These are phyloP conservation scores for Xylariaceae sp. DNA, from an alignment of 2,329 filamentous ascomycete genomes.

Conservation along the genomic window DNA sequence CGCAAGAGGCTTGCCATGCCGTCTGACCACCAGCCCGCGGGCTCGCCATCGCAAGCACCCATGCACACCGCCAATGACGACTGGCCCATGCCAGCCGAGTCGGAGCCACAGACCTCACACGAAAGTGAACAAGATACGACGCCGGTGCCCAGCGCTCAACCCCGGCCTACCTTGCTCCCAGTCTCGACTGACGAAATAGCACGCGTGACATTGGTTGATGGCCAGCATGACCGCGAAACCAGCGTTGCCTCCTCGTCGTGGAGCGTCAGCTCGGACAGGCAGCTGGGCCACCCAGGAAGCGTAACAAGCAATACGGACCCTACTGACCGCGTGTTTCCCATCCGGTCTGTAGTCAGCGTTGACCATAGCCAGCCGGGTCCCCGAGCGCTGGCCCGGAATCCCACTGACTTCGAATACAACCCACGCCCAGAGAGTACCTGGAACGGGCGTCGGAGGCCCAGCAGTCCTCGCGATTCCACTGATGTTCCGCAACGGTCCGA, in stretches of 20 bases:
- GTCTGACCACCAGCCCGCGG: background rate
- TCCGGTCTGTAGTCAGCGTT: slow-evolving; percentile 74
- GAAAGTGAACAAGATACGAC: slow-evolving; percentile 1
- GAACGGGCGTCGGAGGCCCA: slow-evolving; percentile 34
- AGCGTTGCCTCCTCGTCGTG: slow-evolving; percentile 38
- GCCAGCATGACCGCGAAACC: slow-evolving; percentile 5
- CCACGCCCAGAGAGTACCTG: slow-evolving; percentile 27
- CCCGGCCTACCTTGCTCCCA: slow-evolving; percentile 3
- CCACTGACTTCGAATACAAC: slow-evolving; percentile 39
- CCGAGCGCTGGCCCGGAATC: slow-evolving; percentile 31
- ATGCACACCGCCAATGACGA: background rate
- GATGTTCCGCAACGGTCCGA: slow-evolving; percentile 20
- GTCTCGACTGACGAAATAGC: slow-evolving; percentile 5
- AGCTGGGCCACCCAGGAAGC: slow-evolving; percentile 31
- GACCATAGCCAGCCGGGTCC: slow-evolving; percentile 46
- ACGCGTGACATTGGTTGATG: background rate
- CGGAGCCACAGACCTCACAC: background rate
- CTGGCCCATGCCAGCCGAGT: background rate
- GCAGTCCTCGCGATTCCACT: slow-evolving; percentile 30
- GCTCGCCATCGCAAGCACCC: background rate
- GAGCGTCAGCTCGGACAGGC: slow-evolving; percentile 42
- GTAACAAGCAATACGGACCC: slow-evolving; percentile 33
- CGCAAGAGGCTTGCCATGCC: background rate
- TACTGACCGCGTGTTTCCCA: slow-evolving; percentile 71
- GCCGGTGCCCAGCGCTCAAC: slow-evolving; percentile 1